Base-by-base conservation (phyloP, 2,329 filamentous ascomycete species). In the Venturia aucupariae region DNA sequence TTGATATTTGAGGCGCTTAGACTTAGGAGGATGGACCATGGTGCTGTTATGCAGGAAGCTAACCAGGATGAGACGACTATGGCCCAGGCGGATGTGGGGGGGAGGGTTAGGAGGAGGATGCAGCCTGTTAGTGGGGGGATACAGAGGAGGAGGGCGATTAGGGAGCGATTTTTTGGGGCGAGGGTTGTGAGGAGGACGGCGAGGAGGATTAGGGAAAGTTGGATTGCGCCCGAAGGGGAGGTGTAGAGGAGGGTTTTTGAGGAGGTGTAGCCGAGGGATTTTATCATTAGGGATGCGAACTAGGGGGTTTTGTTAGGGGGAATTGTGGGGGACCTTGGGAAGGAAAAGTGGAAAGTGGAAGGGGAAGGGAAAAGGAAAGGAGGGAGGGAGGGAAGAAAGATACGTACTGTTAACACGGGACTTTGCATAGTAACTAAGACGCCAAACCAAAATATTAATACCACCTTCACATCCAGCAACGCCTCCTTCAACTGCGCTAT, bases 1-100 rank as follows among this genome's bases (percentile, higher is more conserved):
- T 80, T 79, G 32, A 81, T 75, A 64, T 82, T 82, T 3, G 79
- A 81, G 0, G 79, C 79, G 1, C 72, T 74, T 1, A 81, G 73
- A 1, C 73, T 77, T 10, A 81, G 72, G 0, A 79, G 72, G 27
- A 79, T 75, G 3, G 75, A 76, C 75, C 75, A 76, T 39, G 73
- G 69, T 35, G 75, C 72, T 10, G 77, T 77, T 65, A 80, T 79
- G 63, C 76, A 77, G 1, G 77, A 79, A 32, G 77, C 73, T 32
- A 82, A 70, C 80, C 80, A 82, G 0, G 79, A 76, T 0, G 78
- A 74, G 2, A 77, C 75, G 24, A 82, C 79, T 65, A 82, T 75
- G 4, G 77, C 78, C 80, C 80, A 82, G 46, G 76, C 74, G 0
- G 74, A 71, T 6, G 70, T 69, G 1, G 73, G 65, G 24, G 22